These are phyloP conservation scores for Wolfiporia cocos DNA, from an alignment of 1,284 basidiomycete species.

Conservation along the genomic window DNA sequence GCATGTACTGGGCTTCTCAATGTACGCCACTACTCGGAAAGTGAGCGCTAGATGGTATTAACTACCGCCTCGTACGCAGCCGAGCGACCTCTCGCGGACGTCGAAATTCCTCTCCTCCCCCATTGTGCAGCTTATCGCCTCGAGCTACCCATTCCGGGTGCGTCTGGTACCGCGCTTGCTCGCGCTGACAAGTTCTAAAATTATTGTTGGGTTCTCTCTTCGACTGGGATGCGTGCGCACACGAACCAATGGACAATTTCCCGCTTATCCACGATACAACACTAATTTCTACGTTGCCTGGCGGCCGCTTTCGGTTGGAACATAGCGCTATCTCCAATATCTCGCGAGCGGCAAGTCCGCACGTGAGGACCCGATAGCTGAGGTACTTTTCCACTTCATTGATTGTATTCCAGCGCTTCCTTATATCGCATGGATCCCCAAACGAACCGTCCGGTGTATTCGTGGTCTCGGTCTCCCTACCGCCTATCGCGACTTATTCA, in stretches of 20 bases:
- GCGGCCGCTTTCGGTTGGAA: too few relatives aligned
- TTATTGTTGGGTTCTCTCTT: too few relatives aligned
- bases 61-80: slow-evolving; percentile 32
- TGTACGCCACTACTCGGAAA: slow-evolving; percentile 31
- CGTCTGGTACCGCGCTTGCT: slow-evolving; percentile 12
- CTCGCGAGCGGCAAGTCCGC: slow-evolving; percentile 30
- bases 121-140: slow-evolving; percentile 53
- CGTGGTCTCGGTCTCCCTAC: neutral
- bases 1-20: slow-evolving; percentile 65
- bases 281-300: too few relatives aligned
- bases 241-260: too few relatives aligned
- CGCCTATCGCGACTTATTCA: too few relatives aligned
- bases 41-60: slow-evolving; percentile 1
- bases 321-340: slow-evolving; percentile 45
- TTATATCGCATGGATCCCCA: too few relatives aligned
- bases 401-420: too few relatives aligned
- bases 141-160: slow-evolving; percentile 55
- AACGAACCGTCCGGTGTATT: slow-evolving; percentile 3
- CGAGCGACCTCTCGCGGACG: slow-evolving; percentile 60
- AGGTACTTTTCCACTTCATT: too few relatives aligned
- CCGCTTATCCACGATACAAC: too few relatives aligned
- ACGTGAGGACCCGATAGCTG: slow-evolving; percentile 30
- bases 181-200: too few relatives aligned
- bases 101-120: slow-evolving; percentile 71
- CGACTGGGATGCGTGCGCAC: too few relatives aligned